Base-by-base conservation (phyloP, 139 green algal genomes). In the Chara braunii region DNA sequence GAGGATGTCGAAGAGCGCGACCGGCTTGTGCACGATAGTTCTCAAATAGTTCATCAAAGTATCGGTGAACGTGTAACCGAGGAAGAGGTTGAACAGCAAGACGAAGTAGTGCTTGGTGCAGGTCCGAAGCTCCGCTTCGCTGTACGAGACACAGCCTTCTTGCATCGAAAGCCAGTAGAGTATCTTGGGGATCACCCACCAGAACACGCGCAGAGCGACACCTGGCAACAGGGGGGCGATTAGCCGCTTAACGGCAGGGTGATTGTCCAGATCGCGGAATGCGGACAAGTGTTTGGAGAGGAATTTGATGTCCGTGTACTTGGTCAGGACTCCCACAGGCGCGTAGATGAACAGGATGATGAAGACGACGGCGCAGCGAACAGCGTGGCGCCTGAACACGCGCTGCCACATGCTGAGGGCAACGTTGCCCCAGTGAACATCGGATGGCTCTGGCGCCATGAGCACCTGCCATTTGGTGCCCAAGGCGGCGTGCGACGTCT, bases 61-160 rank as follows among this genome's bases (percentile, higher is more conserved):
- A 37, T 58, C 60, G 12, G 63, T 69, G n/a, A 72, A 68, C 28
- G 50, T 29, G 40, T 58, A 72, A 2, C 63, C 63, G 11, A 72
- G 28, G 40, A 72, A 72, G 4, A 72, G 2, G 28, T 72, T 72
- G 63, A 71, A 72, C 31, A 72, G 63, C 51, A 72, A 37, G n/a
- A 72, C 18, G 28, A 43, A 70, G 35, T 64, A 72, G 34, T 35
- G 53, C 51, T 35, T 24, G 2, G 55, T 33, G 1, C 53, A 52
- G 2, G 24, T n/a, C 31, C 56, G 29, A 52, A 57, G 26, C 24
- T 29, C 23, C 23, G 26, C 53, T 36, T 37, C 56, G 22, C 23
- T 14, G 26, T 48, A 48, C 18, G 32, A 58, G 35, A 36, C 4
- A 23, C 31, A 33, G 51, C 63, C 63, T 33, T 72, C 23, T 22